Evolutionary conservation across 176 grass and related monocot species (phyloP).

Genomic region (Thinopyrum elongatum): DNA sequence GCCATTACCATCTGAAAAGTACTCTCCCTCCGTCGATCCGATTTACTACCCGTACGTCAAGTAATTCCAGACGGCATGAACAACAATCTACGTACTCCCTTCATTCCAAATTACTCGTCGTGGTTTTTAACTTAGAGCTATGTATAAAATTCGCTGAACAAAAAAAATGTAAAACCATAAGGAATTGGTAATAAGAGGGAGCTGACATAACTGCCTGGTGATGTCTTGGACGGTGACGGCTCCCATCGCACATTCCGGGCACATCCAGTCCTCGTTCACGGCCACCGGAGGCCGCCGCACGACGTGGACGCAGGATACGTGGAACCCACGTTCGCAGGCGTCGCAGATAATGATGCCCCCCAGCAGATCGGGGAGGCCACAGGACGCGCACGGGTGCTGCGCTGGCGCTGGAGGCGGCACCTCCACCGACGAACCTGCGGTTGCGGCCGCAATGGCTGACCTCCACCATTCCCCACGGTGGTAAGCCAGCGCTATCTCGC

Average conservation of each 20-base stretch:
- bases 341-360: too few relatives aligned
- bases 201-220: constrained; percentile 51
- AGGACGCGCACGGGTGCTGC: constrained; percentile 58
- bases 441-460: background rate
- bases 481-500: constrained; percentile 35
- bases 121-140: background rate
- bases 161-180: background rate
- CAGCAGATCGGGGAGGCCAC: constrained; percentile 23
- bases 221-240: constrained; percentile 19
- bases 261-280: constrained; percentile 75
- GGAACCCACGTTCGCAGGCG: too few relatives aligned
- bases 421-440: background rate
- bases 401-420: constrained; percentile 25
- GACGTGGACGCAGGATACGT: too few relatives aligned
- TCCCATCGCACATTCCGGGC: constrained; percentile 69
- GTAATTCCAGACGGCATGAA: too few relatives aligned
- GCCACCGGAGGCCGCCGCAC: constrained; percentile 22
- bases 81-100: background rate
- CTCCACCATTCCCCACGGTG: constrained; percentile 9
- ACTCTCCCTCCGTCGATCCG: too few relatives aligned
- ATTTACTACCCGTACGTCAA: too few relatives aligned
- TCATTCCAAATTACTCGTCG: too few relatives aligned
- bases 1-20: too few relatives aligned
- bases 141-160: background rate
- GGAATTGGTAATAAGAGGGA: background rate